phyloP scores from a whole-genome alignment of 2,329 filamentous ascomycete genomes.

The Penicillium sp. region DNA sequence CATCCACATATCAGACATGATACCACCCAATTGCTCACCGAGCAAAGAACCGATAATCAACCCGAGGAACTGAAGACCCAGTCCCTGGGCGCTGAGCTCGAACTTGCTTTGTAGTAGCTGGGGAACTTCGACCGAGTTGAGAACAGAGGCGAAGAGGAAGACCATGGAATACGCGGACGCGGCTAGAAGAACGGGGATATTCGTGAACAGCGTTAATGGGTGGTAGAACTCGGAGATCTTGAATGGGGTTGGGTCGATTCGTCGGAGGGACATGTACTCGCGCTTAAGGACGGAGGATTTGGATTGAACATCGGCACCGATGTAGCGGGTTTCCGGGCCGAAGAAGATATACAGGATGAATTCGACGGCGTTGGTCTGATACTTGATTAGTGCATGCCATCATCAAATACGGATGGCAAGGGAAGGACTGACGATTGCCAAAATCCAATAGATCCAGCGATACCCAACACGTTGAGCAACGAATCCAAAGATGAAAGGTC shows the following conservation, averaged over 20 bases:
- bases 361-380: conserved; percentile 58
- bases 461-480: conserved; percentile 59
- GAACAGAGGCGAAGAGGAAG: conserved; percentile 59
- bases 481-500: conserved; percentile 43
- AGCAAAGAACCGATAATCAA: conserved; percentile 62
- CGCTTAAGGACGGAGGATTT: conserved; percentile 43
- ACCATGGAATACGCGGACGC: conserved; percentile 60
- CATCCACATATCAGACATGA: conserved; percentile 62
- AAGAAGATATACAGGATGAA: conserved; percentile 60
- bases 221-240: conserved; percentile 54
- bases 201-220: conserved; percentile 53
- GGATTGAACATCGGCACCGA: conserved; percentile 27
- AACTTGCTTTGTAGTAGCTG: conserved; percentile 62
- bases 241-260: conserved; percentile 58
- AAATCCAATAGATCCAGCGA: conserved; percentile 63
- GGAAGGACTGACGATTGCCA: conserved; percentile 54
- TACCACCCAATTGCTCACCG: conserved; percentile 63
- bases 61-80: conserved; percentile 63
- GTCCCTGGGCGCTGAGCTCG: conserved; percentile 60
- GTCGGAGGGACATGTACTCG: conserved; percentile 49
- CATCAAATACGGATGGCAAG: conserved; percentile 13
- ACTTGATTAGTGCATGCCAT: neutral
- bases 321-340: conserved; percentile 59
- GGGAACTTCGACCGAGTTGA: conserved; percentile 63
- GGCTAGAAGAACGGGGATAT: conserved; percentile 56